phyloP scores from a whole-genome alignment of 768 basidiomycete species.

The Pholiota conissans region DNA sequence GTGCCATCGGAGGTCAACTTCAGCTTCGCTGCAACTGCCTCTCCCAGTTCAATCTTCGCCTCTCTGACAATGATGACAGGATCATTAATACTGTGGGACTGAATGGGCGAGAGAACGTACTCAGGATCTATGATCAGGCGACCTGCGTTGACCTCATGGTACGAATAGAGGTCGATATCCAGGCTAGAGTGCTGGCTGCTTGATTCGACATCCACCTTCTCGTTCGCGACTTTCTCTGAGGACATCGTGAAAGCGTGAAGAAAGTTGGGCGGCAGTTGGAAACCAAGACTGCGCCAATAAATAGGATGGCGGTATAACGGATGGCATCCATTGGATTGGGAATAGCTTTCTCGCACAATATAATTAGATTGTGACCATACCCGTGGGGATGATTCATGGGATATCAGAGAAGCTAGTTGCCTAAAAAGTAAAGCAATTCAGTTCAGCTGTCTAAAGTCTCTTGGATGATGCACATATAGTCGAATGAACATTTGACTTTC shows the following conservation, averaged over 20 bases:
- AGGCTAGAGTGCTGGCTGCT: constrained; percentile 15
- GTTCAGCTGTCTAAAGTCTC: no score
- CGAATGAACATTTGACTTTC: constrained; percentile 6
- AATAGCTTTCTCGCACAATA: constrained; percentile 3
- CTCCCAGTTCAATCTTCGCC: constrained; percentile 62
- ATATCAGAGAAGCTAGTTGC: not conserved
- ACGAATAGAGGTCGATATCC: constrained; percentile 35
- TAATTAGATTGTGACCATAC: not conserved
- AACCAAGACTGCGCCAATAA: not conserved
- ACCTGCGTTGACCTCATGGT: constrained; percentile 58
- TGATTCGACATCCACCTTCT: constrained; percentile 20
- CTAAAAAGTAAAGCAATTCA: not conserved
- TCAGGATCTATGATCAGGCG: constrained; percentile 62
- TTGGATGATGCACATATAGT: no score
- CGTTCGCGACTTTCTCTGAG: constrained; percentile 18
- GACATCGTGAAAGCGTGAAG: constrained; percentile 20
- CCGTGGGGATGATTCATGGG: not conserved
- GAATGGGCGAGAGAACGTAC: constrained; percentile 36
- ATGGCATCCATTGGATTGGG: not conserved
- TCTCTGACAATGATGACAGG: constrained; percentile 37
- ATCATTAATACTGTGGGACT: not conserved
- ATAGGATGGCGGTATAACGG: not conserved
- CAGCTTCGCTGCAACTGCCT: constrained; percentile 48
- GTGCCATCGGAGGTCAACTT: constrained; percentile 59
- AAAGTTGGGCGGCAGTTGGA: not conserved